These are phyloP conservation scores for Suillus discolor DNA, from an alignment of 768 basidiomycete species.

Conservation along the genomic window DNA sequence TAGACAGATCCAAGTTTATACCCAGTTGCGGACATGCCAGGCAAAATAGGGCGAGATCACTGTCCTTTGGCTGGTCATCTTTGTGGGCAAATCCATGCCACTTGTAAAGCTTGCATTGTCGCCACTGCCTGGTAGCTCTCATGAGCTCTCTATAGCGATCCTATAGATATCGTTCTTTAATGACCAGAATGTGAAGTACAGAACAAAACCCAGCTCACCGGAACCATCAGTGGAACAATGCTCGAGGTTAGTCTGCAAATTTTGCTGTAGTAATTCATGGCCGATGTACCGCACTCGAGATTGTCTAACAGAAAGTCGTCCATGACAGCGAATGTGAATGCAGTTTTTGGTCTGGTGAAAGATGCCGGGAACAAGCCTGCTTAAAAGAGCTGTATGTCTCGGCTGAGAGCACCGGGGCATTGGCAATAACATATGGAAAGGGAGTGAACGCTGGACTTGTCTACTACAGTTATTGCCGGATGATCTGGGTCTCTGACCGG, in stretches of 20 bases:
- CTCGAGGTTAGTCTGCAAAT: too few species aligned
- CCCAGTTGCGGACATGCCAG: not conserved
- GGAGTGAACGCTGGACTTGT: not conserved
- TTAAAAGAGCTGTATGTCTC: not conserved
- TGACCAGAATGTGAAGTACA: not conserved
- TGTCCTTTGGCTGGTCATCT: not conserved
- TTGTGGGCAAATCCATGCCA: constrained; percentile 14
- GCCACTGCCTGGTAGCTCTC: constrained; percentile 19
- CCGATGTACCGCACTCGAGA: not conserved
- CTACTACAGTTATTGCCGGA: not conserved
- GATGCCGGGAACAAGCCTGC: not conserved
- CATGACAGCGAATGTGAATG: not conserved
- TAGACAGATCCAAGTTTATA: not conserved
- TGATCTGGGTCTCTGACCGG: not conserved
- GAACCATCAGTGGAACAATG: too few species aligned
- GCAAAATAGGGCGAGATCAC: constrained; percentile 2
- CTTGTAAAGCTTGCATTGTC: constrained; percentile 20
- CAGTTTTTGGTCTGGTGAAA: constrained; percentile 1
- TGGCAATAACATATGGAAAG: not conserved
- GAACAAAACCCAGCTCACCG: too few species aligned
- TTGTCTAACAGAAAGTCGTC: not conserved
- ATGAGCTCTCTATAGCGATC: constrained; percentile 21
- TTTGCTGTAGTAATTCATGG: too few species aligned
- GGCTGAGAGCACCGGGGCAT: not conserved
- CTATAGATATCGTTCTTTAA: not conserved